Conservation (phyloP, 768 basidiomycete genomes). For the Termitomyces sp. region DNA sequence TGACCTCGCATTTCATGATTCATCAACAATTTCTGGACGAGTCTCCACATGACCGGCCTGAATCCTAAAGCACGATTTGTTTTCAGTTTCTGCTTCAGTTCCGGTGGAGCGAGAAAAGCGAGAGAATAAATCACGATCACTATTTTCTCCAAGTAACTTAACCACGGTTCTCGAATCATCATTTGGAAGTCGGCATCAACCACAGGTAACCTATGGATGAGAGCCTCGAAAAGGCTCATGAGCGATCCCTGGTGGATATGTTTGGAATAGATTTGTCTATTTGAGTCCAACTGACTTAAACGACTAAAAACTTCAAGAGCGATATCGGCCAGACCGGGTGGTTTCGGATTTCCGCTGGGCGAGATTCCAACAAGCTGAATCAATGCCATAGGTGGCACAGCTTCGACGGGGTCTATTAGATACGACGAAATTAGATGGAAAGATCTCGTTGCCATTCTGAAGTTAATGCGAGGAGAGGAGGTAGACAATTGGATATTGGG, state of each 20-base stretch:
- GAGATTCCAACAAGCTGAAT: slow-evolving; percentile 48
- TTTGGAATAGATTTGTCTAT: slow-evolving; percentile 65
- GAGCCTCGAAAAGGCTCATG: slow-evolving; percentile 56
- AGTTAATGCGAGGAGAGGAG: slow-evolving; percentile 33
- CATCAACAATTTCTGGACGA: slow-evolving; percentile 60
- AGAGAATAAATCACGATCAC: slow-evolving; percentile 83
- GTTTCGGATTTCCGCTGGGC: slow-evolving; percentile 35
- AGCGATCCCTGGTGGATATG: slow-evolving; percentile 54
- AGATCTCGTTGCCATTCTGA: slow-evolving; percentile 47
- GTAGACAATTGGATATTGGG: slow-evolving; percentile 42
- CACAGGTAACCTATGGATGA: slow-evolving; percentile 83
- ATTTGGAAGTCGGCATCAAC: slow-evolving; percentile 69
- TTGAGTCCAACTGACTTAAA: slow-evolving; percentile 68
- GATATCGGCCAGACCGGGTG: slow-evolving; percentile 58
- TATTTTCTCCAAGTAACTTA: slow-evolving; percentile 74
- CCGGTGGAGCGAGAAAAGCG: slow-evolving; percentile 74
- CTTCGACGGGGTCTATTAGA: slow-evolving; percentile 64
- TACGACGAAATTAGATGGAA: slow-evolving; percentile 71
- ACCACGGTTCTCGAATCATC: slow-evolving; percentile 57
- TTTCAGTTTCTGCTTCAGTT: slow-evolving; percentile 67
- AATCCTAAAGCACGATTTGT: slow-evolving; percentile 61
- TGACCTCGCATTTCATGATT: slow-evolving; percentile 46
- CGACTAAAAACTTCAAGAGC: slow-evolving; percentile 87
- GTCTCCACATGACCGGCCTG: slow-evolving; percentile 61
- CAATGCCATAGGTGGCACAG: slow-evolving; percentile 53